Conservation (phyloP, 2,329 filamentous ascomycete genomes). For the Fusarium begoniae region DNA sequence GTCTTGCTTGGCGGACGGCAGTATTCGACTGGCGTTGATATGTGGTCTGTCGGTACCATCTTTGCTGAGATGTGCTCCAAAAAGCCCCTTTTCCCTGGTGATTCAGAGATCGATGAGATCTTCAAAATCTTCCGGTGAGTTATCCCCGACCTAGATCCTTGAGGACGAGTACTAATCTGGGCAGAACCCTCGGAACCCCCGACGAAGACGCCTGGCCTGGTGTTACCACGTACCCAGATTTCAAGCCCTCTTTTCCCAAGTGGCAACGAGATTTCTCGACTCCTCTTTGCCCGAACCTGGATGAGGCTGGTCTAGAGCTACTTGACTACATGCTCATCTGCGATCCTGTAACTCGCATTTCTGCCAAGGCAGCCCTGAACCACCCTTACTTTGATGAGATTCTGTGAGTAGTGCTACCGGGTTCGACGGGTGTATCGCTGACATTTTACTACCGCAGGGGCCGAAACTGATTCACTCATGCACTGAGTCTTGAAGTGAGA, state of each 20-base stretch:
- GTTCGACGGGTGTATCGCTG: accelerated
- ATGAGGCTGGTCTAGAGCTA: conserved; percentile 76
- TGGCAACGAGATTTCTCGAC: conserved; percentile 78
- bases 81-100: conserved; percentile 90
- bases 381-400: conserved; percentile 79
- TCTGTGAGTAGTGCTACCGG: neutral
- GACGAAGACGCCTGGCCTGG: conserved; percentile 86
- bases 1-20: conserved; percentile 90
- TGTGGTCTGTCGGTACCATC: conserved; percentile 95
- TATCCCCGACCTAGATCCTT: neutral
- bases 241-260: conserved; percentile 91
- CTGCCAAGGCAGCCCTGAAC: conserved; percentile 85
- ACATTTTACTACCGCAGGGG: neutral
- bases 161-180: neutral
- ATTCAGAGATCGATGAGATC: conserved; percentile 69
- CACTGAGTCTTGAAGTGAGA: neutral
- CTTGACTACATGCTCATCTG: conserved; percentile 80
- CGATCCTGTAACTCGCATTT: conserved; percentile 86
- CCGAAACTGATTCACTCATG: neutral
- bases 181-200: conserved; percentile 81
- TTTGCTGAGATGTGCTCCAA: conserved; percentile 97
- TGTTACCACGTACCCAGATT: conserved; percentile 91
- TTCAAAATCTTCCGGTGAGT: conserved; percentile 75
- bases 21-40: conserved; percentile 93
- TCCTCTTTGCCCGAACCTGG: conserved; percentile 75